Evolutionary conservation across 805 yeast species (phyloP).

Genomic region (Sugiyamaella qingdaonensis): DNA sequence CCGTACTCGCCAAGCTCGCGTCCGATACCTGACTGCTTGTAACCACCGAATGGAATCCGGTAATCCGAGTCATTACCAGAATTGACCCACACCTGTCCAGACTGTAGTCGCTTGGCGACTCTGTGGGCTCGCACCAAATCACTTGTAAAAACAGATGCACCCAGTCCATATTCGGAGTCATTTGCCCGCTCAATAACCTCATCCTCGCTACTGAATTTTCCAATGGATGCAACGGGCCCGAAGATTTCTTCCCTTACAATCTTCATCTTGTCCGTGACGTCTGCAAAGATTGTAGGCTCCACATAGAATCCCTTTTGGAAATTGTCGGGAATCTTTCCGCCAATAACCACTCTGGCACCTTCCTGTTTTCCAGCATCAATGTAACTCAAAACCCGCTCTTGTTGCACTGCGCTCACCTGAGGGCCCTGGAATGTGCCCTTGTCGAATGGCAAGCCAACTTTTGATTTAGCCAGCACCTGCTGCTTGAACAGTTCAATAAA

Average conservation of each 20-base stretch:
- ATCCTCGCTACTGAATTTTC: conserved; percentile 60
- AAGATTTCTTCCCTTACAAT: conserved; percentile 79
- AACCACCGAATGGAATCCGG: conserved; percentile 77
- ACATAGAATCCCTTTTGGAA: conserved; percentile 59
- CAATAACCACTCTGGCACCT: conserved; percentile 77
- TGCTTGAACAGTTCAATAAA: conserved; percentile 54
- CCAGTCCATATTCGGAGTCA: conserved; percentile 71
- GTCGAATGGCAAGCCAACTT: conserved; percentile 78
- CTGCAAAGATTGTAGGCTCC: conserved; percentile 72
- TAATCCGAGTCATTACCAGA: conserved; percentile 61
- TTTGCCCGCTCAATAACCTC: conserved; percentile 70
- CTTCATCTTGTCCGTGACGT: conserved; percentile 59
- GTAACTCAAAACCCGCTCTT: conserved; percentile 67
- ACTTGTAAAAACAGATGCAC: conserved; percentile 73
- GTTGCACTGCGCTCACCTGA: conserved; percentile 75
- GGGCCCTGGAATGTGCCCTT: conserved; percentile 80
- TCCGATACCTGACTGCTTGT: conserved; percentile 74
- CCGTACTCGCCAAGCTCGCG: conserved; percentile 78
- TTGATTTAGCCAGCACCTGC: conserved; percentile 47
- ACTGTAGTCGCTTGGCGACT: conserved; percentile 55
- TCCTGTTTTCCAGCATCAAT: conserved; percentile 72
- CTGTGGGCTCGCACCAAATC: conserved; percentile 63
- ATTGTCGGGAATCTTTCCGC: conserved; percentile 53
- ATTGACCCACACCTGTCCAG: conserved; percentile 70
- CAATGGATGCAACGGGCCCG: conserved; percentile 77